Evolutionary conservation across 257 asterid species (phyloP).

Genomic region (Henckelia pumila): DNA sequence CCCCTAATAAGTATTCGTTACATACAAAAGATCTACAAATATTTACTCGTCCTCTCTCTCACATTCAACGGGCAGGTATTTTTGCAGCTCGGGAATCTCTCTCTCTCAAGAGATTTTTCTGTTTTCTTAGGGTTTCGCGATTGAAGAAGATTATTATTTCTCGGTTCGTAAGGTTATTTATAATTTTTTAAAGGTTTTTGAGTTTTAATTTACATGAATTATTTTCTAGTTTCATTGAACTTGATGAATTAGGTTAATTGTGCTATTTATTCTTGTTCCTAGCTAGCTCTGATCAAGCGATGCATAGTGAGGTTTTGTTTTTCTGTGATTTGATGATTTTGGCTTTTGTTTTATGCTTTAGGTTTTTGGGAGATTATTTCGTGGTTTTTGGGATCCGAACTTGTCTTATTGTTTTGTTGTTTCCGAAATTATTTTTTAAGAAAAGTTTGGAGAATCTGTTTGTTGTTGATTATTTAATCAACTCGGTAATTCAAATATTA

Average conservation of each 20-base stretch:
- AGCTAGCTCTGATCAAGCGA: constrained; percentile 22
- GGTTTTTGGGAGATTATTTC: neutral
- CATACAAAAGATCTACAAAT: constrained; percentile 57
- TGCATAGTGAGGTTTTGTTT: constrained; percentile 25
- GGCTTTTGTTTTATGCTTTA: neutral
- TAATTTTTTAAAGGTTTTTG: constrained; percentile 31
- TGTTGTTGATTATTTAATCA: neutral
- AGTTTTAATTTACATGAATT: constrained; percentile 16
- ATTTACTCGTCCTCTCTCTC: constrained; percentile 42
- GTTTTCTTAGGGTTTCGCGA: constrained; percentile 27
- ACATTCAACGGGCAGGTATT: constrained; percentile 81
- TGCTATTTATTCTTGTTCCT: constrained; percentile 18
- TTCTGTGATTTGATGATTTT: neutral
- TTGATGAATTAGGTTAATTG: constrained; percentile 35
- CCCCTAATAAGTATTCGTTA: constrained; percentile 77
- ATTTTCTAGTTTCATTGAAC: constrained; percentile 10
- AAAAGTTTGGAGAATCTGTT: neutral
- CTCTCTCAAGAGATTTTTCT: constrained; percentile 31
- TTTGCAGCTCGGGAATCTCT: constrained; percentile 45
- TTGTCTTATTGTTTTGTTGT: neutral
- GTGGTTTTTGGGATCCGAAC: neutral
- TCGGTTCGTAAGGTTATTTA: constrained; percentile 37
- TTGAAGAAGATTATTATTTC: constrained; percentile 36
- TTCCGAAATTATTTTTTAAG: neutral
- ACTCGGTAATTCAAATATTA: neutral